A percentile compares a stretch with the other conserved stretches of the same genome.
These are phyloP conservation scores for Cyberlindnera mrakii DNA, from an alignment of 805 yeast species.

Conservation along the genomic window DNA sequence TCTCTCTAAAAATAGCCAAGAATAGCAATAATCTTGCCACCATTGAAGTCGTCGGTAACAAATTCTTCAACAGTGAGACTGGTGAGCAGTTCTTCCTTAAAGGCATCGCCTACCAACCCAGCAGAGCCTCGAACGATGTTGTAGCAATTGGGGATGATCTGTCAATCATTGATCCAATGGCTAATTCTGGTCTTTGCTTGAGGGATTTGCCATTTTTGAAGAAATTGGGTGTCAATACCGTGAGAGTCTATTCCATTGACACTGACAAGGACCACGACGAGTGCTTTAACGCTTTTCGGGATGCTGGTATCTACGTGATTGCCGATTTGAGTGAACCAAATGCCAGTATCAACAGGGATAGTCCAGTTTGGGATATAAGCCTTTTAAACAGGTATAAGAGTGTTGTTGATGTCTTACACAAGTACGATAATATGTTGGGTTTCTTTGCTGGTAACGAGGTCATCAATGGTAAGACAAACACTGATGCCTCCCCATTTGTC, in stretches of 20 bases:
- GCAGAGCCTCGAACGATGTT: slow-evolving; percentile 34
- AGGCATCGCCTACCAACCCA: slow-evolving; percentile 85
- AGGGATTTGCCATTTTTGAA: slow-evolving; percentile 78
- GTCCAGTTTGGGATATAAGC: slow-evolving; percentile 72
- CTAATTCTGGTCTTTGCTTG: slow-evolving; percentile 60
- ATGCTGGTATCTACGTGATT: slow-evolving; percentile 87
- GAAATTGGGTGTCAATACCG: slow-evolving; percentile 64
- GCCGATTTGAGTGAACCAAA: slow-evolving; percentile 89
- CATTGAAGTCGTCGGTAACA: slow-evolving; percentile 63
- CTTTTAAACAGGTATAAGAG: slow-evolving; percentile 71
- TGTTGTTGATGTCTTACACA: slow-evolving; percentile 75
- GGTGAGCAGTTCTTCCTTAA: slow-evolving; percentile 82
- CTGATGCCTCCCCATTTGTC: slow-evolving; percentile 88
- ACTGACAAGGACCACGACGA: slow-evolving; percentile 63
- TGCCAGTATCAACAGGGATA: slow-evolving; percentile 65
- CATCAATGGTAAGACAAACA: slow-evolving; percentile 73
- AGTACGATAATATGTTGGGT: slow-evolving; percentile 79
- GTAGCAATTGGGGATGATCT: slow-evolving; percentile 16
- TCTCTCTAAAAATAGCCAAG: too few relatives aligned
- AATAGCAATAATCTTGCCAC: slow-evolving; percentile 13
- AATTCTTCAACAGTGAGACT: slow-evolving; percentile 65
- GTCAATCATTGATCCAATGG: slow-evolving; percentile 66
- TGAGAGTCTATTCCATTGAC: slow-evolving; percentile 84
- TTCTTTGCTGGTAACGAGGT: slow-evolving; percentile 99
- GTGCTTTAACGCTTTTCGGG: slow-evolving; percentile 69